Evolutionary conservation across 148 eudicot genomes (phyloP), one percentile per base, ranked within the genome.

Genomic region (Fagopyrum esculentum): DNA sequence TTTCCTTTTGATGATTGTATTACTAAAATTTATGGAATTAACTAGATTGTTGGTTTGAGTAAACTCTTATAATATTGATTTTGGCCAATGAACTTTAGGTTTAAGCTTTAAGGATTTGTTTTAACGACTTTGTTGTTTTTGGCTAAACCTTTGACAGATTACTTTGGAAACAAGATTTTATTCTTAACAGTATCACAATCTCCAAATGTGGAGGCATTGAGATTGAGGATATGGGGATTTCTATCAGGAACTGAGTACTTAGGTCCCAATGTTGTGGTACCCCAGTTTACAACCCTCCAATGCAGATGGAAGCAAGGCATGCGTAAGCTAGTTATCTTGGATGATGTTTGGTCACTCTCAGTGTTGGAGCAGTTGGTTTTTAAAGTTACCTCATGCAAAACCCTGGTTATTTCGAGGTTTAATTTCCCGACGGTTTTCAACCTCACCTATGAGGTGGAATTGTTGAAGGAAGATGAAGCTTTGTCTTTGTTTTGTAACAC

Each of bases 301-400:
- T 83, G 61, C 73, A 79, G 84, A 13, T 75, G 61, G 48, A 83
- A 49, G 12, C 13, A 57, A 22, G 79, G 47, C 30, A 51, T 76
- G 3, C 69, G 73, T 43, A 77, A 85, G 6, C 91, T 93, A 2
- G 80, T 93, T 74, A 84, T 93, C 64, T 80, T 93, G 77, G 98
- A 93, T 83, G 98, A 93, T 82, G 98, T 93, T 73, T 93, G 98
- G 98, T 82, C 96, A 0, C 84, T 86, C 45, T 76, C 87, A 0
- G 91, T 77, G 45, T 86, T 93, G 4, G 86, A 85, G 56, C 91
- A 88, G 74, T 89, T 93, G 45, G 74, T 89, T 72, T 78, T 85
- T 56, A 78, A 73, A 63, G 75, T 85, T 19, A 90, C 93, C 0
- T 89, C 90, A 4, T 90, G 93, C 84, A 93, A 86, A 63, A 87